A percentile compares a stretch with the other conserved stretches of the same genome.
Evolutionary conservation across 2,329 filamentous ascomycete genomes (phyloP).

Genomic region (Chalaropsis ovoidea): DNA sequence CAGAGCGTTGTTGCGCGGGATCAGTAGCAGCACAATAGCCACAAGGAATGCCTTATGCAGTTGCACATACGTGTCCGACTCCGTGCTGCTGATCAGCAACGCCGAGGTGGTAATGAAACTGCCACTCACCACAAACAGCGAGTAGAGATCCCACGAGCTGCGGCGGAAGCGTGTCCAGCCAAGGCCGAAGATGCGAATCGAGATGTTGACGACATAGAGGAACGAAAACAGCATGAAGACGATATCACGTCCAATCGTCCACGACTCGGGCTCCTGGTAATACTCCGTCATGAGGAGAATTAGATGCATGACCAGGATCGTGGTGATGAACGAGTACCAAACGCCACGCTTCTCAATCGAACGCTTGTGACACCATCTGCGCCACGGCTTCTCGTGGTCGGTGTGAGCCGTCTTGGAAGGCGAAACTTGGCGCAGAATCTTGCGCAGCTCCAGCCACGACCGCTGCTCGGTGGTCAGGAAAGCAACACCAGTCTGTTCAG

Average conservation of each 20-base stretch:
- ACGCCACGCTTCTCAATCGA: slow-evolving; percentile 87
- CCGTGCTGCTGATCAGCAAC: slow-evolving; percentile 54
- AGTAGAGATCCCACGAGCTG: slow-evolving; percentile 94
- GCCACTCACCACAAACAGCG: slow-evolving; percentile 66
- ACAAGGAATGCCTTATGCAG: slow-evolving; percentile 93
- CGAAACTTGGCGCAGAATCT: slow-evolving; percentile 82
- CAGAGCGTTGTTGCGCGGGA: slow-evolving; percentile 90
- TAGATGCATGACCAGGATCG: slow-evolving; percentile 70
- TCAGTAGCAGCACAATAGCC: slow-evolving; percentile 76
- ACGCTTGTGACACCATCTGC: slow-evolving; percentile 87
- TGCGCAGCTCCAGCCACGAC: slow-evolving; percentile 91
- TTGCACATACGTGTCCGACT: slow-evolving; percentile 57
- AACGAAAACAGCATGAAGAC: slow-evolving; percentile 74
- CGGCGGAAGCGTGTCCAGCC: slow-evolving; percentile 85
- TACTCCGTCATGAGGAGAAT: slow-evolving; percentile 76
- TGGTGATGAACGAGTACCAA: slow-evolving; percentile 79
- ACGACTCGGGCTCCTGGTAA: slow-evolving; percentile 60
- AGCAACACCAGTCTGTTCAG: slow-evolving; percentile 93
- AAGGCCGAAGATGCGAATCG: slow-evolving; percentile 74
- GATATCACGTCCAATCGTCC: slow-evolving; percentile 60
- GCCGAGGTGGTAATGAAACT: slow-evolving; percentile 71
- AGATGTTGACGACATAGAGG: slow-evolving; percentile 71
- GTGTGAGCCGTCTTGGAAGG: slow-evolving; percentile 85
- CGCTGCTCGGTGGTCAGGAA: slow-evolving; percentile 92
- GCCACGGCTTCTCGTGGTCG: slow-evolving; percentile 66